phyloP scores from a whole-genome alignment of 2,329 filamentous ascomycete species.

The Aureobasidium sp. region DNA sequence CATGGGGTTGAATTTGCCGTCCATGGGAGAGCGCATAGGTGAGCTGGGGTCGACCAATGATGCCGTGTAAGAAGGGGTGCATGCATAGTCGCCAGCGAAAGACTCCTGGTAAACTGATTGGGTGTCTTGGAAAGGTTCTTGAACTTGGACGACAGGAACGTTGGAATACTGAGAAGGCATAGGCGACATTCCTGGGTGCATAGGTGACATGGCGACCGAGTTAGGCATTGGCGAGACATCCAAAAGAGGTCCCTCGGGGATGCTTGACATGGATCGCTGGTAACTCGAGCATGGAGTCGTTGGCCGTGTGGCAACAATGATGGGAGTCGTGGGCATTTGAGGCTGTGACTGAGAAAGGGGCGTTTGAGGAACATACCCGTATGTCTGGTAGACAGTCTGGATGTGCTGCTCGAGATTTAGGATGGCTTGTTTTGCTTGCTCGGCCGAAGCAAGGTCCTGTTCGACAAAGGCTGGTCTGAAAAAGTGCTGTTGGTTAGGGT shows the following conservation, averaged over 20 bases:
- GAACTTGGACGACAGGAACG: conserved; percentile 40
- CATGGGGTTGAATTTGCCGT: conserved; percentile 31
- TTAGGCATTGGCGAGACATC: conserved; percentile 40
- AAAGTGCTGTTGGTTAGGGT: conserved; percentile 34
- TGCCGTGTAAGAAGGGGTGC: conserved; percentile 44
- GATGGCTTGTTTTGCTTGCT: conserved; percentile 24
- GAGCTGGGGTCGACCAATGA: conserved; percentile 43
- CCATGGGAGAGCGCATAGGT: conserved; percentile 32
- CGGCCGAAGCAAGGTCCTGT: conserved; percentile 19
- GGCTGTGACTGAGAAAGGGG: conserved; percentile 18
- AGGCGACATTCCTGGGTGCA: conserved; percentile 42
- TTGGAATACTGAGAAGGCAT: conserved; percentile 39
- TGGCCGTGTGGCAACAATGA: conserved; percentile 17
- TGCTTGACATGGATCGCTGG: neutral
- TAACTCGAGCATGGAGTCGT: conserved; percentile 15
- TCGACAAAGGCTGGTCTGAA: conserved; percentile 21
- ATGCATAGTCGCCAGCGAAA: conserved; percentile 37
- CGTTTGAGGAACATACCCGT: conserved; percentile 29
- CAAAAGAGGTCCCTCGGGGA: conserved; percentile 36
- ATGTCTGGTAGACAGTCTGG: conserved; percentile 37
- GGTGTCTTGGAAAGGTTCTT: conserved; percentile 31
- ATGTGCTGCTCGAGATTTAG: conserved; percentile 39
- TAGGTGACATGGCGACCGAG: conserved; percentile 39
- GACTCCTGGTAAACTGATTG: conserved; percentile 15
- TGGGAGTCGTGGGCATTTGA: conserved; percentile 26